Base-by-base conservation (phyloP, 768 basidiomycete genomes). In the Russula sp. region DNA sequence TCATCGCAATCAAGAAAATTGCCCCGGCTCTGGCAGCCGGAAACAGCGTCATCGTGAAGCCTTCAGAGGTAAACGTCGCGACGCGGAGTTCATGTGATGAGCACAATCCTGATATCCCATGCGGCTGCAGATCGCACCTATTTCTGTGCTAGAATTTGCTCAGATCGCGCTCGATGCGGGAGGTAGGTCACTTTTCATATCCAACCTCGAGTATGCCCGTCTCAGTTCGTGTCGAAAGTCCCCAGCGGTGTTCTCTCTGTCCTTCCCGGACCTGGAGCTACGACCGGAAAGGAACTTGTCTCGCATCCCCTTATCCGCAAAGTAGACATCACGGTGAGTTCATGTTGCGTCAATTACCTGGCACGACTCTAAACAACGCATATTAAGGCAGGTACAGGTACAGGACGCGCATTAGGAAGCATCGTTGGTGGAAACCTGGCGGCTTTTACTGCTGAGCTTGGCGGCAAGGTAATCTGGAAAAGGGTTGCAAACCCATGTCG, bases 1-100 rank as follows among this genome's bases (percentile, higher is more conserved):
- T 94, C 40, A 94, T 94, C 66, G 90, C 90, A 2, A 73, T 94
- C 59, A 94, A 94, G 79, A 94, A 94, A 75, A 88, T 94, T 60
- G 89, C 87, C 0, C 90, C 90, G 6, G 91, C 90, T 1, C 77
- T 94, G 30, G 92, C 92, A 50, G 89, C 90, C 9, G 92, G 91
- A 5, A 93, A 92, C 70, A 86, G 86, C 58, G 86, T 94, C 53
- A 80, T 93, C 56, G 85, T 92, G 22, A 93, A 92, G 69, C 89
- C 90, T 1, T 90, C 90, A 50, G 89, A 92, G 78, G 87, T 85
- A 57, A 22, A 7, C 57, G 72, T 66, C 20, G 40, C 13, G 11
- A 36, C 36, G 11, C 13, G 46, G 32, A 24, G 9, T 32, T 22
- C 3, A 26, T 50, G 22, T 2, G 13, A 28, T 14, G 10, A 30